Conservation (phyloP, 2,329 filamentous ascomycete genomes). For the Alternaria hordeiaustralica region DNA sequence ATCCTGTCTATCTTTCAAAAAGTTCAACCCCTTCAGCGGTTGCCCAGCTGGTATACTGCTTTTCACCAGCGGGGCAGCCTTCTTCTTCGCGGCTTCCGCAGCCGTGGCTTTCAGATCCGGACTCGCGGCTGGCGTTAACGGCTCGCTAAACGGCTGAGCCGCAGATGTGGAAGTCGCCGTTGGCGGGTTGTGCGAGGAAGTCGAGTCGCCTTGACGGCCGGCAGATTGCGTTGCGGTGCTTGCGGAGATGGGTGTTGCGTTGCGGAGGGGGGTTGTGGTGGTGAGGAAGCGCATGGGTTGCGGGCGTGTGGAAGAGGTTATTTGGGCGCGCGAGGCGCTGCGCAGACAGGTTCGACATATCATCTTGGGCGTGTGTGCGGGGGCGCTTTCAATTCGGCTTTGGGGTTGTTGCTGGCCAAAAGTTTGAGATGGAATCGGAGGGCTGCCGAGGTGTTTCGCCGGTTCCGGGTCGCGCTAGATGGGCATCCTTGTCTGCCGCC, state of each 20-base stretch:
- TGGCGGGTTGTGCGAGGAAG: constrained; percentile 42
- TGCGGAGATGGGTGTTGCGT: constrained; percentile 36
- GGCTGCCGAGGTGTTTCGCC: constrained; percentile 18
- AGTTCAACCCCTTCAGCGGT: constrained; percentile 75
- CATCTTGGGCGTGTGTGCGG: constrained; percentile 35
- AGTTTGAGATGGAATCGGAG: constrained; percentile 21
- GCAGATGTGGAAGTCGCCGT: constrained; percentile 54
- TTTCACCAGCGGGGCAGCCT: constrained; percentile 39
- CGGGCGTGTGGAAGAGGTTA: constrained; percentile 3
- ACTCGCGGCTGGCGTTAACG: constrained; percentile 38
- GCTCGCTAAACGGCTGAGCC: constrained; percentile 55
- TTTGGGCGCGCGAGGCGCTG: constrained; percentile 34
- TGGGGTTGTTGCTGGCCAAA: constrained; percentile 10
- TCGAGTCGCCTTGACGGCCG: constrained; percentile 30
- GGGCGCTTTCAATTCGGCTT: constrained; percentile 7
- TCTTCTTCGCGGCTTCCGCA: constrained; percentile 35
- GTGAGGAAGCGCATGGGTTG: constrained; percentile 35
- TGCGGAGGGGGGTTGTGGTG: constrained; percentile 26
- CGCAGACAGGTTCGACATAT: constrained; percentile 50
- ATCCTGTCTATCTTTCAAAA: constrained; percentile 74
- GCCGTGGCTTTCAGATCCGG: constrained; percentile 31
- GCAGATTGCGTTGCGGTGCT: constrained; percentile 33
- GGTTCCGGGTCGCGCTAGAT: constrained; percentile 8
- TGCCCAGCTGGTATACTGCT: constrained; percentile 70
- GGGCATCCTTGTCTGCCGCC: neutral